Evolutionary conservation across 805 yeast species (phyloP).

Genomic region (Wickerhamiella slavikovae): DNA sequence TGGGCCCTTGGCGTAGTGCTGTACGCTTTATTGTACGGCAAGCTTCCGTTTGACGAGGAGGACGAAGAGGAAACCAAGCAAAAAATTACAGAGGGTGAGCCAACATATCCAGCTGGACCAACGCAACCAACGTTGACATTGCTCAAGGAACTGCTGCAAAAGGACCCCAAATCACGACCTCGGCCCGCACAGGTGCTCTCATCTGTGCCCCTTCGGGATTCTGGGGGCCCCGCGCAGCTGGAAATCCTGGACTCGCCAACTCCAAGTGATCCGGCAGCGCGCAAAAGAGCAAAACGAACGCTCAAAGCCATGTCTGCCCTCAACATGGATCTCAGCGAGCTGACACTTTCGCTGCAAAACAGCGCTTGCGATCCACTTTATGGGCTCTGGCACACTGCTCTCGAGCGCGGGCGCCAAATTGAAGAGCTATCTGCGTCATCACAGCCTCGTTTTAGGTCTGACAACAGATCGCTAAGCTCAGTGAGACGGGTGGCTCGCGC

Average conservation of each 20-base stretch:
- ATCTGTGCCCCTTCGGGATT: constrained; percentile 29
- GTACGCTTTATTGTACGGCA: constrained; percentile 66
- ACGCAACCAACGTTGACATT: constrained; percentile 21
- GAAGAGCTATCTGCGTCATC: neutral
- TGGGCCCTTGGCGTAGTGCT: constrained; percentile 88
- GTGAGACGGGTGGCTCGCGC: constrained; percentile 4
- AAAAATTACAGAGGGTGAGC: constrained; percentile 45
- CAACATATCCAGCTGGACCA: constrained; percentile 23
- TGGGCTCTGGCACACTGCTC: constrained; percentile 13
- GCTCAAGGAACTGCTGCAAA: constrained; percentile 34
- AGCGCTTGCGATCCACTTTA: constrained; percentile 12
- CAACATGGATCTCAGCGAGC: constrained; percentile 9
- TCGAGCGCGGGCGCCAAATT: constrained; percentile 6
- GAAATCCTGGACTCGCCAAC: constrained; percentile 18
- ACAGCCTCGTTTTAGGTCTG: constrained; percentile 2
- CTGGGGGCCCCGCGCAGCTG: constrained; percentile 24
- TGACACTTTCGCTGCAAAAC: constrained; percentile 8
- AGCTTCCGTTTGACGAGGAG: constrained; percentile 80
- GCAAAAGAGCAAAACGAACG: constrained; percentile 8
- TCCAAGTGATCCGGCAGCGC: constrained; percentile 21
- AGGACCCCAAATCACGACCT: constrained; percentile 49
- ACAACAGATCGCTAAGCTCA: constrained; percentile 3
- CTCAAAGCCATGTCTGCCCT: constrained; percentile 12
- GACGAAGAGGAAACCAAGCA: constrained; percentile 40
- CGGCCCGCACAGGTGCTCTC: constrained; percentile 28